Evolutionary conservation across 257 asterid species (phyloP), one percentile per base, ranked within the genome.

Genomic region (Solanum ossicruentum): DNA sequence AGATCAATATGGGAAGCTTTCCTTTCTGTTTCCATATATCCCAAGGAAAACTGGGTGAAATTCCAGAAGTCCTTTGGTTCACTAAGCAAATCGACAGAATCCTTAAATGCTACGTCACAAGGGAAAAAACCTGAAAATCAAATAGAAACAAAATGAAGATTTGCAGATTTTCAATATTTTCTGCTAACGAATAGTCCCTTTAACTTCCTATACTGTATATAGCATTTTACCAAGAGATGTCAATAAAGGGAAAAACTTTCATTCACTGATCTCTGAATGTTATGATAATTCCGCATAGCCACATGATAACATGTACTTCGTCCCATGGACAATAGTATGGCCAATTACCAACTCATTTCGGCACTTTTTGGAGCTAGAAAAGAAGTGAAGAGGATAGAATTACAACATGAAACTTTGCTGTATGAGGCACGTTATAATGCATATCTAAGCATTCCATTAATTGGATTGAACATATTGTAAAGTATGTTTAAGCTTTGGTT

Each of bases 11-110:
- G 82, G 60, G 72, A 86, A 85, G 77, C 60, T 85, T 58, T 87
- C 80, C 90, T 89, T 88, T 95, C 98, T 86, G 91, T 91, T 88
- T 90, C 90, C 84, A 92, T 89, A 89, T 92, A 97, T 10, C 87
- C 91, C 93, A 92, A 88, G 52, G 97, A 88, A 92, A 95, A 97
- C 85, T 85, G 92, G 84, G 92, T 72, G 86, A 92, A 90, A 90
- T 95, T 92, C 84, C 65, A 83, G 26, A 86, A 90, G 41, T 94
- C 93, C 90, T 89, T 92, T 49, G 98, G 99, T 87, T 97, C 98
- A 72, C 84, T 86, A 87, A 95, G 88, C 87, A 89, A 86, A 80
- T 90, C 84, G 58, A 97, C 92, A 39, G 98, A 92, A 85, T 92
- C 91, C 84, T 86, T 87, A 85, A 97, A 93, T 80, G 88, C 78